Percentiles rank a stretch among this genome's conserved stretches.
phyloP scores from a whole-genome alignment of 1,284 basidiomycete genomes.

The Rhodotorula sp. region DNA sequence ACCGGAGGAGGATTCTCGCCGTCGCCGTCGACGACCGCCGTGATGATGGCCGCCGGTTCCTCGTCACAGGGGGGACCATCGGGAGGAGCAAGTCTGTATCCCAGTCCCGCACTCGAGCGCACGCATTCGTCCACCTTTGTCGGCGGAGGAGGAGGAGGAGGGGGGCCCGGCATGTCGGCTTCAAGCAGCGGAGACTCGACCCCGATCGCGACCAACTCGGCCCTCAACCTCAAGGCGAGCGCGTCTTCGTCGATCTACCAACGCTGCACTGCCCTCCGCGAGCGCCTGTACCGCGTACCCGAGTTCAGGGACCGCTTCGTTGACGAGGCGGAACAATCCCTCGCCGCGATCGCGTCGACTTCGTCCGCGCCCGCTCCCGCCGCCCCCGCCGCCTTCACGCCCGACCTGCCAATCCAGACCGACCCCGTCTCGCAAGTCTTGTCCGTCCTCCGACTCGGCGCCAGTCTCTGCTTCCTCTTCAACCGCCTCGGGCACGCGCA shows the following conservation, averaged over 20 bases:
- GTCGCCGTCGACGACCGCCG: not conserved
- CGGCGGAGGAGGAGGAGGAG: not conserved
- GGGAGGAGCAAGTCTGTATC: not conserved
- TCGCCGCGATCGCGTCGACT: not conserved
- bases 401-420: slow-evolving; percentile 29
- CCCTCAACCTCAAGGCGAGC: slow-evolving; percentile 40
- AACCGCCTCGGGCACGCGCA: slow-evolving; percentile 66
- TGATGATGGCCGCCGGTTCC: not conserved
- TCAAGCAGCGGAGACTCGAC: slow-evolving; percentile 23
- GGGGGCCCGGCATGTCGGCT: not conserved
- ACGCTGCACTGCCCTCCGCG: slow-evolving; percentile 48
- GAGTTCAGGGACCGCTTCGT: slow-evolving; percentile 46
- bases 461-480: slow-evolving; percentile 91
- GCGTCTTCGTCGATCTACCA: slow-evolving; percentile 50
- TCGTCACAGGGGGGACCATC: not conserved
- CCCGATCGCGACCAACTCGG: slow-evolving; percentile 42
- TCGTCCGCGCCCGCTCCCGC: not conserved
- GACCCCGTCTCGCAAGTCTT: slow-evolving; percentile 81
- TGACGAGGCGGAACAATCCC: slow-evolving; percentile 2
- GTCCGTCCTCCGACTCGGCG: slow-evolving; percentile 88
- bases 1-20: too few relatives aligned
- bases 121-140: slow-evolving; percentile 18
- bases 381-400: not conserved
- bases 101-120: slow-evolving; percentile 21
- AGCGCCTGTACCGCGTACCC: slow-evolving; percentile 50